Evolutionary conservation across 257 asterid species (phyloP).

Genomic region (Solanum neorickii): DNA sequence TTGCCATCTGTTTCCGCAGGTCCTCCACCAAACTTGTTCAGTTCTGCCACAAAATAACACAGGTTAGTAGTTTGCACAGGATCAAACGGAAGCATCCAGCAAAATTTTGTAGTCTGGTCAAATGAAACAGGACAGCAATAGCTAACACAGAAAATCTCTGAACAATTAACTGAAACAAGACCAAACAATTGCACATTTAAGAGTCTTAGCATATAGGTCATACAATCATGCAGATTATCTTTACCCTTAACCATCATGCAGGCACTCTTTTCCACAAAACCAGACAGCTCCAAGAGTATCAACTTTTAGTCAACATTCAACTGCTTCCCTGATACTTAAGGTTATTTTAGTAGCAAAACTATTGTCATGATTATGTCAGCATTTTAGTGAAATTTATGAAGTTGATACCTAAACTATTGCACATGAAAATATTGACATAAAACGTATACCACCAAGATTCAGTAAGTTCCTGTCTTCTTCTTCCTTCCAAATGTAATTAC

Average conservation of each 20-base stretch:
- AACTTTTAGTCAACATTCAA: background rate
- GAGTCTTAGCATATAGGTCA: background rate
- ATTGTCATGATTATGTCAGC: background rate
- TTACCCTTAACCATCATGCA: background rate
- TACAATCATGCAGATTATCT: background rate
- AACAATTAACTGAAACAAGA: background rate
- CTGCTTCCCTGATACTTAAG: background rate
- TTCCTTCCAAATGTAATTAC: background rate
- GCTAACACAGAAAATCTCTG: background rate
- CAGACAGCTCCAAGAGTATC: background rate
- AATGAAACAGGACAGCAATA: background rate
- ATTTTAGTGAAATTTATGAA: background rate
- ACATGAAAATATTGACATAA: background rate
- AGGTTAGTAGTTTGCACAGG: background rate
- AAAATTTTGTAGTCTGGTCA: background rate
- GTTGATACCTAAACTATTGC: background rate
- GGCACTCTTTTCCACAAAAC: background rate
- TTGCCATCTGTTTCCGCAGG: slow-evolving; percentile 31
- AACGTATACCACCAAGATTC: background rate
- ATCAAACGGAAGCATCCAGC: background rate
- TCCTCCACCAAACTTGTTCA: slow-evolving; percentile 31
- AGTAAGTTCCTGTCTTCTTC: background rate
- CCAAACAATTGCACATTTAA: background rate
- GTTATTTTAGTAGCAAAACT: background rate
- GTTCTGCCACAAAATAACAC: slow-evolving; percentile 12